Conservation (phyloP, 225 moss, liverwort and hornwort species). For the Thuidium tamariscinum region DNA sequence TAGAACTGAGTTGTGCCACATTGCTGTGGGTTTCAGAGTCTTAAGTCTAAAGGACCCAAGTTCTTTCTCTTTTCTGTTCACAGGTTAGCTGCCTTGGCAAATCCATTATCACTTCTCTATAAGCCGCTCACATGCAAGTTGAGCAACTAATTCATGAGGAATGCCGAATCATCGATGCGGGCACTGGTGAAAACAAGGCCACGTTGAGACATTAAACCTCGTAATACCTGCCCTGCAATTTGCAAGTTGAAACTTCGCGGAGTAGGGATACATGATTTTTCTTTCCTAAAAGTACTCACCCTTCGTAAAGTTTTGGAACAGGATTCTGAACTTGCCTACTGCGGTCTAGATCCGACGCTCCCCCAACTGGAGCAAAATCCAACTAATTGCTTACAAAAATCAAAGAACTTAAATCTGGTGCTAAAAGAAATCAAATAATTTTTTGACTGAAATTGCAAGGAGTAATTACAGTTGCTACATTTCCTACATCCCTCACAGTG, state of each 20-base stretch:
- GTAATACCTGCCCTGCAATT: background rate
- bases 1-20: no score
- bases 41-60: no score
- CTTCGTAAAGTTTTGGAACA: background rate
- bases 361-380: background rate
- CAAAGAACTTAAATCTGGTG: background rate
- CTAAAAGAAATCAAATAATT: background rate
- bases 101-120: no score
- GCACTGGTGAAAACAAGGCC: no score
- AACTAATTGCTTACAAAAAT: background rate
- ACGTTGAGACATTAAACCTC: background rate
- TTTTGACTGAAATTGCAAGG: slow-evolving; percentile 1
- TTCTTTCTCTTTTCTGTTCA: no score
- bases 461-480: slow-evolving; percentile 1
- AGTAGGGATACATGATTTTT: background rate
- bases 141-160: no score
- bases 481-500: background rate
- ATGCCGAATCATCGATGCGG: no score
- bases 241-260: background rate
- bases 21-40: no score
- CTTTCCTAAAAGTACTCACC: background rate
- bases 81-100: no score
- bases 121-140: no score
- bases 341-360: background rate
- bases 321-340: background rate